Evolutionary conservation across 176 grass and related monocot species (phyloP).

Genomic region (Dendrocalamus sinicus): DNA sequence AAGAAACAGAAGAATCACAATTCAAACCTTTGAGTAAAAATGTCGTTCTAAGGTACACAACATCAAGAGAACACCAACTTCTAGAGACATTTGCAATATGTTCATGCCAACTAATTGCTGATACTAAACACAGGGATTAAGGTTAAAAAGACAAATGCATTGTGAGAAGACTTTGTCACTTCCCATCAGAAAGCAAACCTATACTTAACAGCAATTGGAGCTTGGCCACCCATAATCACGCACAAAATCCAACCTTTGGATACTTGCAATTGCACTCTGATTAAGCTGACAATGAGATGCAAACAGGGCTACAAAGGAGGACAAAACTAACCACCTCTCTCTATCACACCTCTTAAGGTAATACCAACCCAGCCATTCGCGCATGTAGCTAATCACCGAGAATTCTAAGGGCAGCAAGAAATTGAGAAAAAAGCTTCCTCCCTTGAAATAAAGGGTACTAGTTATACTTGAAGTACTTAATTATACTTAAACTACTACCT

Average conservation of each 20-base stretch:
- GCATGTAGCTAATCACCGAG: background rate
- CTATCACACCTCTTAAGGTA: background rate
- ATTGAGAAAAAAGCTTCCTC: background rate
- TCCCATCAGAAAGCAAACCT: conserved; percentile 7
- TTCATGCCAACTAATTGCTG: background rate
- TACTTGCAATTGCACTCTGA: background rate
- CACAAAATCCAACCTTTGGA: conserved; percentile 12
- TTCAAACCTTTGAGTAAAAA: background rate
- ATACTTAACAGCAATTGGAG: background rate
- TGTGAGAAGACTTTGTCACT: conserved; percentile 1
- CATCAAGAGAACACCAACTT: background rate
- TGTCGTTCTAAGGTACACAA: background rate
- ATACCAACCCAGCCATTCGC: background rate
- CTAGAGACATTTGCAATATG: background rate
- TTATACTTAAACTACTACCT: background rate
- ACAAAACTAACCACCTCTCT: conserved; percentile 7
- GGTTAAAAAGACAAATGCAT: background rate
- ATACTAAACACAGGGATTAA: background rate
- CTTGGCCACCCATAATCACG: background rate
- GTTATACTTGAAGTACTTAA: background rate
- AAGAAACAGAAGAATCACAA: conserved; percentile 18
- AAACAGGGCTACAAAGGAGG: background rate
- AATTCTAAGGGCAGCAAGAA: background rate
- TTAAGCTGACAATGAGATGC: conserved; percentile 9
- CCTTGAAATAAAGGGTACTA: background rate